Base-by-base conservation (phyloP, 208 protist genomes). In the Crithidia fasciculata region DNA sequence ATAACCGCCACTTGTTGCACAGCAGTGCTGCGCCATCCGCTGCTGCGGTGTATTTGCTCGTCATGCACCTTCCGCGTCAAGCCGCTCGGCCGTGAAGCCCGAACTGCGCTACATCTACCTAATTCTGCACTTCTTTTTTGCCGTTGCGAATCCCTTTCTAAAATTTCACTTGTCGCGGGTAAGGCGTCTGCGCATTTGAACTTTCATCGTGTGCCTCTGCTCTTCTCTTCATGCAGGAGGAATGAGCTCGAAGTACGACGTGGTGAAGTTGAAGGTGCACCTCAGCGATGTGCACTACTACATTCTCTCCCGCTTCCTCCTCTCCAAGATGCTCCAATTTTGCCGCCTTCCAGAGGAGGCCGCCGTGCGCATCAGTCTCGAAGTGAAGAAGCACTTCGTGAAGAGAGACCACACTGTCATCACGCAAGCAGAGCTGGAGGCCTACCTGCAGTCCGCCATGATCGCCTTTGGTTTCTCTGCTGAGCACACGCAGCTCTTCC, bases 191-290 rank as follows among this genome's bases (percentile, higher is more conserved):
- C 12, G 7, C 9, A 8, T 13, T 13, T 49, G 0, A 15, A 13
- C 45, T 49, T 49, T 49, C 12, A 8, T 49, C 12, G 45, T 49
- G 45, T 8, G 45, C 12, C 12, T 49, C 12, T 49, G 45, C 9
- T 58, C 18, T 53, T 53, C 53, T 8, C 9, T 16, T 62, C 16
- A 16, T 55, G 44, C 8, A 12, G 59, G n/a, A 37, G 8, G 13
- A 10, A 92, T 92, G 87, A 85, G 83, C 36, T 87, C 85, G 37
- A 93, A 89, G 55, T 91, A 89, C 65, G 85, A 90, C 66, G 79
- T 80, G 39, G 74, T 93, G 13, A 89, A 93, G 74, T 50, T 91
- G 9, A 80, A 84, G 68, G 85, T 91, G 39, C 68, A 81, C 59
- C 67, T 93, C 39, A 78, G 44, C 37, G 78, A 62, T 9, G 72